Evolutionary conservation across 495 filamentous ascomycete species (phyloP), one percentile per base, ranked within the genome.

Genomic region (Gamarada debralockiae): DNA sequence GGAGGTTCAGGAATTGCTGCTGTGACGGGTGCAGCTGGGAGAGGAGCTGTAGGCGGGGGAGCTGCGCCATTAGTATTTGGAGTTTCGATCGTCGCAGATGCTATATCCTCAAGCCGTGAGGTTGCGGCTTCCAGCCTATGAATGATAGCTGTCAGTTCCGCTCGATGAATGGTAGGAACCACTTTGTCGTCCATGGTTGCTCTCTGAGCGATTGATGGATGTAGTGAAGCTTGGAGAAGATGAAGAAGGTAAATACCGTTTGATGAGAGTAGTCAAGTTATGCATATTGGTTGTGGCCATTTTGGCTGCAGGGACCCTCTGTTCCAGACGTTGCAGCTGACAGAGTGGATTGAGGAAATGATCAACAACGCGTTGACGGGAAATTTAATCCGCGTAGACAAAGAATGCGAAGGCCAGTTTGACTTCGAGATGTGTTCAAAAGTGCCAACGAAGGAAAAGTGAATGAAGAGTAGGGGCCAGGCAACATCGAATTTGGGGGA

Each of bases 41-140:
- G 38, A 43, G 71, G 59, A 15, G 67, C 57, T 18, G 70, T 64
- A 13, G 69, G 55, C 14, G 41, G 7, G 25, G 63, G 54, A 40
- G 61, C 59, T 15, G 67, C 66, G 24, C 53, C 63, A 48, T 63
- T 64, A 9, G 63, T 56, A 18, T 77, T 56, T 59, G 80, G 69
- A 13, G 76, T 65, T 51, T 84, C 79, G 59, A 77, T 77, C 45
- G 87, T 74, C 22, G 85, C 81, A 60, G 87, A 82, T 18, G 91
- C 91, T 64, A 97, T 93, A 68, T 98, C 93, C 75, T 98, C 93
- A 53, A 99, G 79, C 55, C 95, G 84, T 58, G 90, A 92, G 57
- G 93, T 97, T 36, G 93, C 93, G 65, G 93, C 93, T 78, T 99
- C 93, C 57, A 99, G 87, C 74, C 93, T 99, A 68, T n/a, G 56